These are phyloP conservation scores for Boletellus dicymbophilus DNA, from an alignment of 1,284 basidiomycete species.

Conservation along the genomic window DNA sequence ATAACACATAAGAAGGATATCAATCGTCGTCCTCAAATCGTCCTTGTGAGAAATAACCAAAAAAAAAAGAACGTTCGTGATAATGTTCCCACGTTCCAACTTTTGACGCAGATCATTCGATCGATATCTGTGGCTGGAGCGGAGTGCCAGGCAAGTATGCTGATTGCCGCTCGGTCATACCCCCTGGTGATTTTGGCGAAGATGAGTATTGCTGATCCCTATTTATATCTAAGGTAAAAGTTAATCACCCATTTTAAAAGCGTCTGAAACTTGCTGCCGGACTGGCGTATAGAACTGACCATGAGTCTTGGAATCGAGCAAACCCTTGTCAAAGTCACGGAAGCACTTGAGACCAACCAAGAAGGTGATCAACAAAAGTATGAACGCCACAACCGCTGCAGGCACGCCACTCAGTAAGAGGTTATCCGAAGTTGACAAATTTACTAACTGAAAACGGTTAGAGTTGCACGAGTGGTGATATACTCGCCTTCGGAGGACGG, in stretches of 20 bases:
- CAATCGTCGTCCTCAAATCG: conserved; percentile 2
- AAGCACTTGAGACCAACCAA: conserved; percentile 76
- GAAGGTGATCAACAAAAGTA: conserved; percentile 72
- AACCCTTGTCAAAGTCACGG: conserved; percentile 75
- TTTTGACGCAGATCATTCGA: conserved; percentile 38
- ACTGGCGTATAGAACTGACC: conserved; percentile 57
- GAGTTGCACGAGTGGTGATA: conserved; percentile 69
- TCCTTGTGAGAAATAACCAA: conserved; percentile 6
- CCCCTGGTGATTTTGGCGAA: conserved; percentile 40
- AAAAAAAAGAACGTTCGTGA: conserved; percentile 9
- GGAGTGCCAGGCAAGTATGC: conserved; percentile 31
- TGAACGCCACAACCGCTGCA: conserved; percentile 70
- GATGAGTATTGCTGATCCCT: conserved; percentile 47
- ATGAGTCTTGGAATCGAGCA: conserved; percentile 67
- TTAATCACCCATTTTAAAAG: conserved; percentile 38
- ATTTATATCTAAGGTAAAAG: conserved; percentile 45
- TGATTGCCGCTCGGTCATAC: conserved; percentile 47
- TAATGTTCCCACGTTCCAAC: background rate
- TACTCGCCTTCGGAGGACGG: conserved; percentile 58
- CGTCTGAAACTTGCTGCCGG: conserved; percentile 23
- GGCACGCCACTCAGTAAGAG: conserved; percentile 1
- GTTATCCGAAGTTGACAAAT: background rate
- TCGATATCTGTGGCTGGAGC: conserved; percentile 49
- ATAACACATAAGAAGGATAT: background rate
- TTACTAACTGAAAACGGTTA: conserved; percentile 76